Evolutionary conservation across 75 land plant species (phyloP).

Genomic region (Ceratopteris richardii): DNA sequence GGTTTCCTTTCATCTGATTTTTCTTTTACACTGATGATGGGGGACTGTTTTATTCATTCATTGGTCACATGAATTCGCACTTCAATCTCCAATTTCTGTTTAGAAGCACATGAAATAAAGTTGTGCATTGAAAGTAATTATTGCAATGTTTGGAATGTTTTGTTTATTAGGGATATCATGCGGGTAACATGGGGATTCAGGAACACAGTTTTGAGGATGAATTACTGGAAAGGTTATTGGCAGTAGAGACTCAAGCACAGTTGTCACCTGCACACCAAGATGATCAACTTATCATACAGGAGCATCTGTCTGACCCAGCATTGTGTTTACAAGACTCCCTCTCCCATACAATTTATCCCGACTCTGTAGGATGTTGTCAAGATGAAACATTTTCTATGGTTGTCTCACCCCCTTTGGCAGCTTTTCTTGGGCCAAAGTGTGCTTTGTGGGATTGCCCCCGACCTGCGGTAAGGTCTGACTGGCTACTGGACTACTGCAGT

Average conservation of each 20-base stretch:
- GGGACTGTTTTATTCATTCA: too few relatives aligned
- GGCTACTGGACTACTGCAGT: slow-evolving; percentile 72
- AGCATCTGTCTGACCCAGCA: background rate
- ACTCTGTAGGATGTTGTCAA: background rate
- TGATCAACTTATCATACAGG: background rate
- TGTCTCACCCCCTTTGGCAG: slow-evolving; percentile 50
- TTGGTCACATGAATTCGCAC: too few relatives aligned
- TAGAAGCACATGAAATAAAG: too few relatives aligned
- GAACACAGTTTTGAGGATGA: background rate
- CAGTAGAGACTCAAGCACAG: background rate
- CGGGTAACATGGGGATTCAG: background rate
- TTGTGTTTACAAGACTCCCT: background rate
- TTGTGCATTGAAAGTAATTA: too few relatives aligned
- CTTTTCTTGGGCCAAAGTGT: slow-evolving; percentile 80
- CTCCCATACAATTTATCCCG: background rate
- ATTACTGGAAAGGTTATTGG: background rate
- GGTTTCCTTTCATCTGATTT: too few relatives aligned
- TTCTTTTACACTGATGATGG: too few relatives aligned
- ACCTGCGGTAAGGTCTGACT: slow-evolving; percentile 55
- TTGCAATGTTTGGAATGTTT: too few relatives aligned
- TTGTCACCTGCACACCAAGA: too few relatives aligned
- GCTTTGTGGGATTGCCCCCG: slow-evolving; percentile 91
- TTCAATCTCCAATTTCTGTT: too few relatives aligned
- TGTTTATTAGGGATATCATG: background rate
- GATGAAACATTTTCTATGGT: slow-evolving; percentile 17